Percentiles rank a stretch among this genome's conserved stretches.
Evolutionary conservation across 306 rosid genomes (phyloP).

Genomic region (Adenanthera pavonina): DNA sequence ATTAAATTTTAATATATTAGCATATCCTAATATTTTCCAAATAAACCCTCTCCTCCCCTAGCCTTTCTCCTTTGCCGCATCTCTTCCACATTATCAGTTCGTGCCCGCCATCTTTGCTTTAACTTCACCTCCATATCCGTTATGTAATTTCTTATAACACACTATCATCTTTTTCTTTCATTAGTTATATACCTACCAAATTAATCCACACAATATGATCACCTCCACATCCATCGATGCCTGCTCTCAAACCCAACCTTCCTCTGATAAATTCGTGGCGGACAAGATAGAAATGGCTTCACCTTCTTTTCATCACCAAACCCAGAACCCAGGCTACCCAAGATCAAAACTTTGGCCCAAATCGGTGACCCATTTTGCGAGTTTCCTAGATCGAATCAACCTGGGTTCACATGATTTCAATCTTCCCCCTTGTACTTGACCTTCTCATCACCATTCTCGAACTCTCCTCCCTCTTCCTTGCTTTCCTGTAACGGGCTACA

Average conservation of each 20-base stretch:
- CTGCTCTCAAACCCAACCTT: conserved; percentile 36
- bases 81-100: too few species aligned
- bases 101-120: conserved; percentile 37
- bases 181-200: neutral
- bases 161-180: neutral
- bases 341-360: conserved; percentile 36
- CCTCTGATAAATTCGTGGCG: conserved; percentile 57
- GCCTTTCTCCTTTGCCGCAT: too few species aligned
- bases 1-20: too few species aligned
- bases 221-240: conserved; percentile 37
- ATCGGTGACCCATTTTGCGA: conserved; percentile 64
- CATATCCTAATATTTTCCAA: too few species aligned
- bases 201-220: conserved; percentile 40
- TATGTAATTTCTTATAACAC: conserved; percentile 18
- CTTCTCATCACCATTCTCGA: conserved; percentile 70
- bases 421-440: conserved; percentile 58
- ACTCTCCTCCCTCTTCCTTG: conserved; percentile 48
- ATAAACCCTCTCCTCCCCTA: too few species aligned
- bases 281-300: conserved; percentile 58
- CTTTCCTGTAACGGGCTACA: conserved; percentile 18
- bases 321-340: conserved; percentile 14
- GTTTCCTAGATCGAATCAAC: conserved; percentile 64
- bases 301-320: conserved; percentile 19
- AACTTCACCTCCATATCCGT: conserved; percentile 44
- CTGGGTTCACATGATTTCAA: conserved; percentile 44